Evolutionary conservation across 805 yeast genomes (phyloP).

Genomic region (Saccharomycopsis schoenii): DNA sequence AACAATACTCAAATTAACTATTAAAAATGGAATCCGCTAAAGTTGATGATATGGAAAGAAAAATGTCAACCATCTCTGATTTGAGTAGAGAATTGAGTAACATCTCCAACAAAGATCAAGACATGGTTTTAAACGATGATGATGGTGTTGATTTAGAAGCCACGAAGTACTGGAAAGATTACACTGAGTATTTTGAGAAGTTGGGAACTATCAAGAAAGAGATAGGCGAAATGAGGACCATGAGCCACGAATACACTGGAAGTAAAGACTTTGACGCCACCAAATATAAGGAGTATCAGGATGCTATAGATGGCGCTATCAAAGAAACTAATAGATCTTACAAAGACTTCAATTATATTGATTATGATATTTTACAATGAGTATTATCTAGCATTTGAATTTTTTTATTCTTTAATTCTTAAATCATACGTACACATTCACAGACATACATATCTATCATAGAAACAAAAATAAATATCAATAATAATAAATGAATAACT

Average conservation of each 20-base stretch:
- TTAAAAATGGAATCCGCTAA: slow-evolving; percentile 11
- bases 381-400: not conserved
- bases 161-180: slow-evolving; percentile 18
- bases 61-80: slow-evolving; percentile 14
- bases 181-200: slow-evolving; percentile 15
- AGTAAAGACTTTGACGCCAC: slow-evolving; percentile 15
- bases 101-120: slow-evolving; percentile 8
- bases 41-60: slow-evolving; percentile 15
- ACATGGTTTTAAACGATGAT: not conserved
- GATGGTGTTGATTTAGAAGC: slow-evolving; percentile 5
- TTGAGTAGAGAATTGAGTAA: slow-evolving; percentile 16
- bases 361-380: slow-evolving; percentile 11
- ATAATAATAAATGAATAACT: not conserved
- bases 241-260: slow-evolving; percentile 18
- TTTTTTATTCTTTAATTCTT: not conserved
- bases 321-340: slow-evolving; percentile 16
- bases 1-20: not conserved
- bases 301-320: slow-evolving; percentile 12
- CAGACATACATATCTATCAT: not conserved
- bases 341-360: slow-evolving; percentile 17
- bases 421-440: not conserved
- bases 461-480: too few species aligned
- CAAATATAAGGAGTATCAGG: slow-evolving; percentile 10
- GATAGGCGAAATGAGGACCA: slow-evolving; percentile 14
- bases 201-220: slow-evolving; percentile 15